phyloP scores from a whole-genome alignment of 2,329 filamentous ascomycete species.

The Aciculosporium take region DNA sequence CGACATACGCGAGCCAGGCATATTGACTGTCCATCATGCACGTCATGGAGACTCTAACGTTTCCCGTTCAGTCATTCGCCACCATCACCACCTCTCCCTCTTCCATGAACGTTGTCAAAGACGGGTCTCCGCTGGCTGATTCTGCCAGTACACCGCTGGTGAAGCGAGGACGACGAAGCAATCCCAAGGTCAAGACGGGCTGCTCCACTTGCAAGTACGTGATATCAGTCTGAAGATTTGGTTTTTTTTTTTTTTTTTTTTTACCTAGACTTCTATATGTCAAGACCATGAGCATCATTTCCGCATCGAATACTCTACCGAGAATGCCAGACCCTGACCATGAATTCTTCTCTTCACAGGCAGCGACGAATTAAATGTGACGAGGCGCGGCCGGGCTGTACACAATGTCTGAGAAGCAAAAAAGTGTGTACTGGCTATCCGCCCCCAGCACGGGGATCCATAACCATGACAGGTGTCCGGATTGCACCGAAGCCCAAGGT shows the following conservation, averaged over 20 bases:
- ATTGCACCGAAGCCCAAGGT: constrained; percentile 34
- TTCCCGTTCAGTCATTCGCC: neutral
- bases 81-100: neutral
- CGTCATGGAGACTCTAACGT: neutral
- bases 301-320: neutral
- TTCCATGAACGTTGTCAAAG: neutral
- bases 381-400: constrained; percentile 45
- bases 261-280: neutral
- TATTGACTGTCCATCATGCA: neutral
- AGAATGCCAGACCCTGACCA: neutral
- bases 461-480: constrained; percentile 30
- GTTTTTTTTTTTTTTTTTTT: neutral
- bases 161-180: constrained; percentile 37
- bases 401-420: constrained; percentile 44
- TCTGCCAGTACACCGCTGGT: constrained; percentile 3
- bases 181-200: constrained; percentile 51
- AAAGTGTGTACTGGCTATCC: constrained; percentile 48
- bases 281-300: neutral
- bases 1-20: no score
- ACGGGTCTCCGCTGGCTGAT: neutral
- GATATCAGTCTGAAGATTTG: neutral
- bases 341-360: constrained; percentile 20
- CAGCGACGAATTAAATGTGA: constrained; percentile 52
- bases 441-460: constrained; percentile 34
- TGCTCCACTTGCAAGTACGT: constrained; percentile 56